phyloP scores from a whole-genome alignment of 495 filamentous ascomycete genomes.

The Hyphodiscus hymeniophilus region DNA sequence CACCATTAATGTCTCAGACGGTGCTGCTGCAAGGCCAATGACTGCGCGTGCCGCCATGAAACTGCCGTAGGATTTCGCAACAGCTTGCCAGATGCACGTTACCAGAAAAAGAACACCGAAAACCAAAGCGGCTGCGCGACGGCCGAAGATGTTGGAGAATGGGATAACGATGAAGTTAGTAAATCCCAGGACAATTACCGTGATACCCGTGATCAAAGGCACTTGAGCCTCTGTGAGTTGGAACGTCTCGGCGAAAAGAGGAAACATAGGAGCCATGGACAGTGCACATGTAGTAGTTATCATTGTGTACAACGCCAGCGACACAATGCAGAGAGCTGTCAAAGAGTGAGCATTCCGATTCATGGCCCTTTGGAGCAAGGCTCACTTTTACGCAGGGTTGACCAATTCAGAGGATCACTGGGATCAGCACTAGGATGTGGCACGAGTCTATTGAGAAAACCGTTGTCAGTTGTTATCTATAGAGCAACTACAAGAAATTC shows the following conservation, averaged over 20 bases:
- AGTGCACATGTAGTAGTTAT: neutral
- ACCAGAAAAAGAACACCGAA: neutral
- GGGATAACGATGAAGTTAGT: neutral
- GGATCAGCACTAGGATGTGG: neutral
- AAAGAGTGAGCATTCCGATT: too few species aligned
- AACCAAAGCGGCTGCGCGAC: neutral
- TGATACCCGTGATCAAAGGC: neutral
- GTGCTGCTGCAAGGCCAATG: conserved; percentile 49
- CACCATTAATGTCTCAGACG: conserved; percentile 45
- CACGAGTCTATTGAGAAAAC: too few species aligned
- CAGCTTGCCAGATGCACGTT: neutral
- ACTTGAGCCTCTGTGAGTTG: neutral
- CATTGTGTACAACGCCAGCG: neutral
- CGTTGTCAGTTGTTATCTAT: too few species aligned
- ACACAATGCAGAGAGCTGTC: neutral
- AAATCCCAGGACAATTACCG: neutral
- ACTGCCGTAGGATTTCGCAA: neutral
- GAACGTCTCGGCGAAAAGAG: neutral
- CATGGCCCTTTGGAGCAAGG: neutral
- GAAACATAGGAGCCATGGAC: conserved; percentile 1
- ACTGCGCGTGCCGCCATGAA: conserved; percentile 19
- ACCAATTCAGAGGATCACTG: conserved; percentile 10
- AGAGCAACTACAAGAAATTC: too few species aligned
- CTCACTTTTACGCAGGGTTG: neutral
- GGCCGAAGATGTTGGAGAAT: neutral